A percentile compares a stretch with the other conserved stretches of the same genome.
These are phyloP conservation scores for Lanzia echinophila DNA, from an alignment of 2,329 filamentous ascomycete genomes.

Conservation along the genomic window DNA sequence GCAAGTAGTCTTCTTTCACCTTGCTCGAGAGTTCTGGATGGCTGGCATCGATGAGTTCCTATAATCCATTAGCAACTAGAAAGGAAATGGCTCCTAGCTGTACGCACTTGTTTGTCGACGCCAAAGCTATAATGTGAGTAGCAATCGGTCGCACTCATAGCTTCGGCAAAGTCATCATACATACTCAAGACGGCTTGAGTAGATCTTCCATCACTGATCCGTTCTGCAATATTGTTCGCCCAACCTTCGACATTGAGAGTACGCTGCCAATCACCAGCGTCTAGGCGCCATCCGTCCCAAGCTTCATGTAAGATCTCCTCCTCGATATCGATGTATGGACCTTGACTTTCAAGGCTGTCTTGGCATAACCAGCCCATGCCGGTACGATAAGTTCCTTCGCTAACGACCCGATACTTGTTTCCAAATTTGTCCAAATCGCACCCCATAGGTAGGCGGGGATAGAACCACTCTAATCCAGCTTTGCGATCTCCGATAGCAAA, in stretches of 20 bases:
- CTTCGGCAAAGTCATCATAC: slow-evolving; percentile 49
- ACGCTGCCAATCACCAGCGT: slow-evolving; percentile 51
- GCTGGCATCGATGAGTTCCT: slow-evolving; percentile 24
- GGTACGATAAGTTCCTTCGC: slow-evolving; percentile 66
- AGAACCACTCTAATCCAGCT: slow-evolving; percentile 85
- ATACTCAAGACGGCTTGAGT: slow-evolving; percentile 38
- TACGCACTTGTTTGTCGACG: slow-evolving; percentile 21
- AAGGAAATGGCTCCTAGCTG: background rate
- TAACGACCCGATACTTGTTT: slow-evolving; percentile 68
- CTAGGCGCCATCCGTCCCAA: slow-evolving; percentile 62
- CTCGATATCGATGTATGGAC: slow-evolving; percentile 41
- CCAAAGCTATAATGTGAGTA: slow-evolving; percentile 32
- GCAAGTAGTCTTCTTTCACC: slow-evolving; percentile 46
- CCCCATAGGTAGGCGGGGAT: slow-evolving; percentile 67
- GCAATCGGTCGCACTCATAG: slow-evolving; percentile 61
- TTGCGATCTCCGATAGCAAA: slow-evolving; percentile 86
- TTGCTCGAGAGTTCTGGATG: slow-evolving; percentile 35
- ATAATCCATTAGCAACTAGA: slow-evolving; percentile 7
- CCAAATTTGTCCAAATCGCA: slow-evolving; percentile 61
- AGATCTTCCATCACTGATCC: slow-evolving; percentile 15
- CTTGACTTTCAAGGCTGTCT: slow-evolving; percentile 43
- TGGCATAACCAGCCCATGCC: slow-evolving; percentile 74
- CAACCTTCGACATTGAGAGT: slow-evolving; percentile 36
- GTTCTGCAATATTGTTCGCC: slow-evolving; percentile 28
- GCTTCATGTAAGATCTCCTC: slow-evolving; percentile 58